A percentile compares a stretch with the other conserved stretches of the same genome.
Conservation (phyloP, 2,329 filamentous ascomycete species). For the Sporothrix humicola region DNA sequence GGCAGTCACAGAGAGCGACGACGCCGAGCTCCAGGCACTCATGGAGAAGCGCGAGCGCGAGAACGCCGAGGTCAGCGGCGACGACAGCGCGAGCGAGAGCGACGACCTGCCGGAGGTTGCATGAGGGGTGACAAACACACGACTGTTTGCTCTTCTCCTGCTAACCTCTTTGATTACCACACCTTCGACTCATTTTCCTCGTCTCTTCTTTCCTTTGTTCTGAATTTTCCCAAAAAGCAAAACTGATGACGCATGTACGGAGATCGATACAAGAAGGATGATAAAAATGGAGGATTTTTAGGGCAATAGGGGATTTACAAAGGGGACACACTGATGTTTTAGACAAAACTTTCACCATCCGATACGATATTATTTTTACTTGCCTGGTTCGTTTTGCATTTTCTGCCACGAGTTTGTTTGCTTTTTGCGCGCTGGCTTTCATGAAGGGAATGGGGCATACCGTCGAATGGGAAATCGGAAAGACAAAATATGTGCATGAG, state of each 20-base stretch:
- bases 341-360: constrained; percentile 31
- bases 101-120: constrained; percentile 74
- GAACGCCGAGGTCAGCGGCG: constrained; percentile 96
- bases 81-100: constrained; percentile 94
- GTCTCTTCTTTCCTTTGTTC: not conserved
- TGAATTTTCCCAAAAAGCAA: constrained; percentile 21
- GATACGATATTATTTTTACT: constrained; percentile 21
- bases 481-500: constrained; percentile 4
- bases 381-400: constrained; percentile 22
- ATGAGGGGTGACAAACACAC: constrained; percentile 21
- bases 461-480: constrained; percentile 6
- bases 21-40: constrained; percentile 92
- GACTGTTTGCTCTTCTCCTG: not conserved
- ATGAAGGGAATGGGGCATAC: not conserved
- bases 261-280: constrained; percentile 4
- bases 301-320: not conserved
- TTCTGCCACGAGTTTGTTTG: constrained; percentile 2
- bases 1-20: constrained; percentile 97
- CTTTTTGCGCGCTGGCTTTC: not conserved
- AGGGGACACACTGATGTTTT: constrained; percentile 22
- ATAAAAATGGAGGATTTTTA: constrained; percentile 26
- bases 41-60: constrained; percentile 99
- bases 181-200: not conserved
- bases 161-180: not conserved
- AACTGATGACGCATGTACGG: constrained; percentile 8